phyloP scores from a whole-genome alignment of 2,329 filamentous ascomycete genomes.

The Blastomyces gilchristii region DNA sequence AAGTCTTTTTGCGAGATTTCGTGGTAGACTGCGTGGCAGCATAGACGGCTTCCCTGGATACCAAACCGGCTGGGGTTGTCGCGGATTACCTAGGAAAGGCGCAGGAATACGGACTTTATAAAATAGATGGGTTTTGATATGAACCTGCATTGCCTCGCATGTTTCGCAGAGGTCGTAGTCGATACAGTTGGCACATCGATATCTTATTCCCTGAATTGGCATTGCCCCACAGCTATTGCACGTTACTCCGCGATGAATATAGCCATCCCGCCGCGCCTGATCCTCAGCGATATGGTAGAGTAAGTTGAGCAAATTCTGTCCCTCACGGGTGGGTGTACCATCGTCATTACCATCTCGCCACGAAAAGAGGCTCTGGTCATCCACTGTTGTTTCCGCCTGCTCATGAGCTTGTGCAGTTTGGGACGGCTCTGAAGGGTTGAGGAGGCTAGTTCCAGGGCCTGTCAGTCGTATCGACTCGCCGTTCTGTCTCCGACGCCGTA shows the following conservation, averaged over 20 bases:
- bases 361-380: constrained; percentile 37
- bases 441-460: constrained; percentile 9
- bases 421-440: constrained; percentile 14
- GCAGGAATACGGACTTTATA: constrained; percentile 91
- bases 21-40: constrained; percentile 57
- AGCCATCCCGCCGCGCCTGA: constrained; percentile 75
- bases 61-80: constrained; percentile 71
- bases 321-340: constrained; percentile 37
- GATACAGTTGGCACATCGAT: constrained; percentile 88
- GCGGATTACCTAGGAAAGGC: constrained; percentile 65
- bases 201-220: constrained; percentile 84
- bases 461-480: constrained; percentile 31
- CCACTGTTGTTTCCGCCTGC: constrained; percentile 28
- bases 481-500: constrained; percentile 31
- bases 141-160: constrained; percentile 63
- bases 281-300: constrained; percentile 91
- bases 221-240: constrained; percentile 83
- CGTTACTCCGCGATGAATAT: constrained; percentile 82
- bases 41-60: constrained; percentile 78
- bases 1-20: constrained; percentile 56
- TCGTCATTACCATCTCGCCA: constrained; percentile 37
- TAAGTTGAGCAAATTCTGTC: constrained; percentile 73
- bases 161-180: constrained; percentile 94
- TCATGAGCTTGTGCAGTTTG: constrained; percentile 24
- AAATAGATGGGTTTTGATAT: constrained; percentile 87